Base-by-base conservation (phyloP, 2,329 filamentous ascomycete genomes). In the Verticillium zaregamsianum region DNA sequence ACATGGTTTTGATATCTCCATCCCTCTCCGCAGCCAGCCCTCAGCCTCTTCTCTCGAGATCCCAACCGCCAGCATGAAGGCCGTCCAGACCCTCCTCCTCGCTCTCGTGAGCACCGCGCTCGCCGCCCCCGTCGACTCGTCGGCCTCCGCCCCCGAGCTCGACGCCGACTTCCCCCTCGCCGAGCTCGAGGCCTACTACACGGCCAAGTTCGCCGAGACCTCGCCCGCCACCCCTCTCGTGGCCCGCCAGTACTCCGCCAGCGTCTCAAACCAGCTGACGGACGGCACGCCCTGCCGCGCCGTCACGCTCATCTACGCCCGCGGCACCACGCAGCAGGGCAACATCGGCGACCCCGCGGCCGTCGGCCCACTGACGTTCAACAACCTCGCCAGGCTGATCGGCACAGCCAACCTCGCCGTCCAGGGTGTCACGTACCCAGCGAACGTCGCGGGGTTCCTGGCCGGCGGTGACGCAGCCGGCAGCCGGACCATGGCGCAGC, bases 281-380 rank as follows among this genome's bases (percentile, higher is more conserved):
- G 64, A 65, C n/a, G 64, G 64, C 57, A 64, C 64, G 12, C 58
- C 58, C 28, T 82, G 80, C 70, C 78, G 77, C 37, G 68, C 74
- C 35, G 76, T 82, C 64, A 85, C 82, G 8, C 70, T 86, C 59
- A 79, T 86, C 66, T 86, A 82, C 66, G 83, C 83, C n/a, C 79
- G 83, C 20, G 83, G 84, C 9, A 85, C 83, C 4, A 79, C 77
- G 6, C 82, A 86, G 70, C 39, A 64, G 1, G 82, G 82, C 49
- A 85, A 83, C 66, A 79, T 86, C 58, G 84, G 84, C 25, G 68
- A 67, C 28, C 63, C 79, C 6, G 75, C 79, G 2, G 63, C 63
- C 37, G 63, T 65, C 32, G 83, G 83, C 1, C 82, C 82, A 2
- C 77, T 80, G 1, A 80, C 86, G 65, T 80, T 82, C 63, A 71